These are phyloP conservation scores for Pseudonitzschia pungens DNA, from an alignment of 108 stramenopile species.

Conservation along the genomic window DNA sequence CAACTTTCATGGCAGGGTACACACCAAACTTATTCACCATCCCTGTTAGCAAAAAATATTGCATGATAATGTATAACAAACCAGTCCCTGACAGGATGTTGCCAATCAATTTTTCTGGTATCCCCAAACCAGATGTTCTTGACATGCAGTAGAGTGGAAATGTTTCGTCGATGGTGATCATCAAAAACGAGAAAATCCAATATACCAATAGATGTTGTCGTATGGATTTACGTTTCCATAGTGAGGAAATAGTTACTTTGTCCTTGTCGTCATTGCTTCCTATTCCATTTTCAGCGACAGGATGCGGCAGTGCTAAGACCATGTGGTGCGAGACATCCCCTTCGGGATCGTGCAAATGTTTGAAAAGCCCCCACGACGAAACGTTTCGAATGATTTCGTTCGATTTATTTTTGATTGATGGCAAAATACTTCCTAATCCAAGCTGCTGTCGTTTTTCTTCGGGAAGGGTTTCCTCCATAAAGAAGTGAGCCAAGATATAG, in stretches of 20 bases:
- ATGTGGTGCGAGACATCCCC: background rate
- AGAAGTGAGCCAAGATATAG: conserved; percentile 27
- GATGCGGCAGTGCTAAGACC: background rate
- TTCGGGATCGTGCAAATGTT: conserved; percentile 1
- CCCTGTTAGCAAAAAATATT: conserved; percentile 47
- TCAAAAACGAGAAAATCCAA: conserved; percentile 60
- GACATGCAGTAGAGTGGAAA: conserved; percentile 78
- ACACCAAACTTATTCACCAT: conserved; percentile 50
- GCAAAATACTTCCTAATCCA: background rate
- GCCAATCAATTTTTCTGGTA: conserved; percentile 66
- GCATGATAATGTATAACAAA: conserved; percentile 50
- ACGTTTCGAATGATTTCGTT: background rate
- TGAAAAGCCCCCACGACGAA: conserved; percentile 10
- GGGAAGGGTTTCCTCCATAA: conserved; percentile 57
- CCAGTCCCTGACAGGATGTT: conserved; percentile 57
- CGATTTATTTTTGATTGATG: conserved; percentile 1
- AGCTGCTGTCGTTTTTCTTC: conserved; percentile 11
- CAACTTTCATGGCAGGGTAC: conserved; percentile 42
- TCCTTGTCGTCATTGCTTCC: background rate
- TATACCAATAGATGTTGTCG: conserved; percentile 49
- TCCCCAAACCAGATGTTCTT: conserved; percentile 47
- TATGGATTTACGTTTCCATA: conserved; percentile 28
- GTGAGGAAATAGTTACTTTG: background rate
- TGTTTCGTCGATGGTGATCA: conserved; percentile 54
- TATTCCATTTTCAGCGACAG: background rate